Conservation (phyloP, 805 yeast genomes). For the Candida ficus region DNA sequence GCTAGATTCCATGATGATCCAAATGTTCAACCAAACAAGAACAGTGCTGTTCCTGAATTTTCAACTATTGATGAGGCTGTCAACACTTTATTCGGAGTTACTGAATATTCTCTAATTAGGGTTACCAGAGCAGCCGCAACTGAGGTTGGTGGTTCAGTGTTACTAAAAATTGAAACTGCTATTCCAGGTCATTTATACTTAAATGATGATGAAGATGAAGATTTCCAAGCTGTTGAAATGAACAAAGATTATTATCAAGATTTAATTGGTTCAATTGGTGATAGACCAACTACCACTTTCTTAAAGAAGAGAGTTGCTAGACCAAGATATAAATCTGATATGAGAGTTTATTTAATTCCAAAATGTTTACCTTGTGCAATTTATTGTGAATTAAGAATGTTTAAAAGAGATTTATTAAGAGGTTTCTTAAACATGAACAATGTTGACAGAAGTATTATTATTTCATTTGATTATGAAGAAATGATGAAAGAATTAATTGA, state of each 20-base stretch:
- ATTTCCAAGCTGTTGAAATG: constrained; percentile 15
- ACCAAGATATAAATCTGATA: constrained; percentile 57
- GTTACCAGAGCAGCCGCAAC: constrained; percentile 52
- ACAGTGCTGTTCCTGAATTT: constrained; percentile 32
- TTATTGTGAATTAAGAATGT: constrained; percentile 45
- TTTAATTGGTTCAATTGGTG: constrained; percentile 29
- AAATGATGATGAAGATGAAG: constrained; percentile 41
- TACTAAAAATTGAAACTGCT: constrained; percentile 50
- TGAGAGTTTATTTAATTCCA: constrained; percentile 57
- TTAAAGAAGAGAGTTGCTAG: constrained; percentile 54
- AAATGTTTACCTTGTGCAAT: constrained; percentile 33
- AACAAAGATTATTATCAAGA: constrained; percentile 17
- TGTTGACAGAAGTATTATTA: constrained; percentile 24
- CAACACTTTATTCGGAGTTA: constrained; percentile 34
- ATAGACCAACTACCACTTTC: constrained; percentile 42
- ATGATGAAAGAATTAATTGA: constrained; percentile 13
- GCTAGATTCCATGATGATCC: constrained; percentile 26
- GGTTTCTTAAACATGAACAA: constrained; percentile 38
- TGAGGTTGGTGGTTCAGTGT: constrained; percentile 45
- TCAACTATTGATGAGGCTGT: constrained; percentile 42
- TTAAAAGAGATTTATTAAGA: constrained; percentile 46
- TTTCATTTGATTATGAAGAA: constrained; percentile 27
- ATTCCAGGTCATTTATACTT: constrained; percentile 46
- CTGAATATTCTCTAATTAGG: constrained; percentile 41
- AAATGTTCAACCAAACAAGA: constrained; percentile 26